phyloP scores from a whole-genome alignment of 768 basidiomycete species.

The Daedalea quercina region DNA sequence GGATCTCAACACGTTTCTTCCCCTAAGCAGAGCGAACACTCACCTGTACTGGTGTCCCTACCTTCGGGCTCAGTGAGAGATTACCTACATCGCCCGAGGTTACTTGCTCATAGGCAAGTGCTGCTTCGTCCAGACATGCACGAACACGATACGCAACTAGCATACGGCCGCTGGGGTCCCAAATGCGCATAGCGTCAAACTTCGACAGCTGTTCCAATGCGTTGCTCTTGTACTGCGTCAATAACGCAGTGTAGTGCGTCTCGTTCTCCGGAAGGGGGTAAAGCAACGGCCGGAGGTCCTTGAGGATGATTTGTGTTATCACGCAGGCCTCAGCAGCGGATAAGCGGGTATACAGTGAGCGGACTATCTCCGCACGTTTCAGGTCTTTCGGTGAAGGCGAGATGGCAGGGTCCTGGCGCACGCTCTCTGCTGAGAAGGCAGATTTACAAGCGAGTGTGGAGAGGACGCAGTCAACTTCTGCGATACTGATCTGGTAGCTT shows the following conservation, averaged over 20 bases:
- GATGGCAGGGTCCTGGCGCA: constrained; percentile 23
- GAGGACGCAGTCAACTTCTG: constrained; percentile 58
- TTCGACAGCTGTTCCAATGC: constrained; percentile 50
- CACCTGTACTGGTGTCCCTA: constrained; percentile 64
- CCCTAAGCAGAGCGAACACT: background rate
- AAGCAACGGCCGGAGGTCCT: constrained; percentile 75
- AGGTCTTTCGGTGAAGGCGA: constrained; percentile 8
- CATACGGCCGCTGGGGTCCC: constrained; percentile 60
- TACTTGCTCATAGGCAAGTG: constrained; percentile 22
- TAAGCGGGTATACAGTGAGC: constrained; percentile 51
- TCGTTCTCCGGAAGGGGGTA: constrained; percentile 49
- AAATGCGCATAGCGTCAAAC: constrained; percentile 60
- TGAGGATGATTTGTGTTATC: constrained; percentile 83
- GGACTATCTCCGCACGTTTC: constrained; percentile 30
- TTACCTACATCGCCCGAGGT: constrained; percentile 27
- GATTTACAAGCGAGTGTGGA: constrained; percentile 70
- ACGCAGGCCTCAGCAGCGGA: constrained; percentile 58
- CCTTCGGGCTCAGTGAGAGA: constrained; percentile 29
- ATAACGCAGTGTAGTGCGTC: constrained; percentile 40
- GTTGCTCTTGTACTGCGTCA: constrained; percentile 50
- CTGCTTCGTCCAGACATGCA: constrained; percentile 55
- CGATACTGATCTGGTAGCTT: constrained; percentile 34
- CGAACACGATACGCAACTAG: constrained; percentile 43
- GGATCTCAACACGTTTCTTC: background rate
- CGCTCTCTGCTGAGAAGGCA: constrained; percentile 45